Percentiles rank a stretch among this genome's conserved stretches.
Evolutionary conservation across 2,329 filamentous ascomycete species (phyloP).

Genomic region (Aspergillus candidus): DNA sequence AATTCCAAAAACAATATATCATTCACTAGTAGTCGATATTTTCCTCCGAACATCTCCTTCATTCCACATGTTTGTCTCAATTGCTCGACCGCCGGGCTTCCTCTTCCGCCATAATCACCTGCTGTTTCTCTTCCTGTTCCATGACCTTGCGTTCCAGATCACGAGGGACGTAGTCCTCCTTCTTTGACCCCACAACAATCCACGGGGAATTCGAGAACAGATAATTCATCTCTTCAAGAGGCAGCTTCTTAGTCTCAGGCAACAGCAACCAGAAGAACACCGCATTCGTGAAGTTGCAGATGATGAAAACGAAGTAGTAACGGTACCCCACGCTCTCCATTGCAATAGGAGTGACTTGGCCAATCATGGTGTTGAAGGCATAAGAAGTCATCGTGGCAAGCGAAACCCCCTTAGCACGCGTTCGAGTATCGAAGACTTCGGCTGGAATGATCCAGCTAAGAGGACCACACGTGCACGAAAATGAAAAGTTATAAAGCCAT

Average conservation of each 20-base stretch:
- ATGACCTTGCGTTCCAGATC: constrained; percentile 56
- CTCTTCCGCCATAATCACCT: constrained; percentile 11
- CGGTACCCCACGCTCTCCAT: constrained; percentile 50
- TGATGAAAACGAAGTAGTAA: constrained; percentile 57
- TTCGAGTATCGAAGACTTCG: constrained; percentile 73
- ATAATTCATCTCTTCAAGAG: constrained; percentile 64
- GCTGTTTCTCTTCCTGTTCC: constrained; percentile 51
- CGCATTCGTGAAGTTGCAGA: constrained; percentile 64
- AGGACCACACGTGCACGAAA: constrained; percentile 64
- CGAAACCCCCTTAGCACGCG: constrained; percentile 66
- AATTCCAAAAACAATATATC: too few relatives aligned
- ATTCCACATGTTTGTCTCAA: neutral
- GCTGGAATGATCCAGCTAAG: constrained; percentile 56
- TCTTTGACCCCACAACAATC: constrained; percentile 55
- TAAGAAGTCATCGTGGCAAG: constrained; percentile 68
- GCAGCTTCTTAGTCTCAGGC: constrained; percentile 58
- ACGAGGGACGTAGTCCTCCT: constrained; percentile 46
- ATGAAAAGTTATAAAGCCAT: constrained; percentile 76
- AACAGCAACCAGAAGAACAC: constrained; percentile 63
- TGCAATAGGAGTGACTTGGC: constrained; percentile 59
- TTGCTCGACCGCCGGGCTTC: neutral
- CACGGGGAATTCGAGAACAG: constrained; percentile 60
- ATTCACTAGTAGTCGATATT: too few relatives aligned
- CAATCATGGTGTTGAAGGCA: constrained; percentile 72
- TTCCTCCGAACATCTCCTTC: neutral